phyloP scores from a whole-genome alignment of 179 eudicot species.

The Camellia oleifera region DNA sequence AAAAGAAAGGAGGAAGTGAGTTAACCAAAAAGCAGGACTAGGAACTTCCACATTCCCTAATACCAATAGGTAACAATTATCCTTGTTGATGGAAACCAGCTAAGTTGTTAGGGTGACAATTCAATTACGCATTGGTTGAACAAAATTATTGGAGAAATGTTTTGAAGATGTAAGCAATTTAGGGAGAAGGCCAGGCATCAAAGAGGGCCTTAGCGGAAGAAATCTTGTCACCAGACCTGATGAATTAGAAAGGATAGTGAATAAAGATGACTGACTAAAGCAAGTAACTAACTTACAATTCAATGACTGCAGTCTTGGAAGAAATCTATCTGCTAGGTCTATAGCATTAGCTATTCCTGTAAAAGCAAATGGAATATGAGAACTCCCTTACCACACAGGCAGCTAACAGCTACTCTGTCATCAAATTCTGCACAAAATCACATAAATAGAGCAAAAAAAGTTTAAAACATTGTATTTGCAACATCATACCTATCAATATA shows the following conservation, averaged over 20 bases:
- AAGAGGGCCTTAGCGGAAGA: constrained; percentile 5
- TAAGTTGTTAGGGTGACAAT: no score
- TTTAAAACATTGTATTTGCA: not conserved
- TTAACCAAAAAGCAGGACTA: not conserved
- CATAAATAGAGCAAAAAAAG: not conserved
- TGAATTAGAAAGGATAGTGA: not conserved
- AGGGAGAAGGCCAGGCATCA: not conserved
- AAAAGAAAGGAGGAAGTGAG: not conserved
- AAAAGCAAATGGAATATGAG: constrained; percentile 20
- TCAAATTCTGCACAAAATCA: not conserved
- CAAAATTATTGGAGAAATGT: not conserved
- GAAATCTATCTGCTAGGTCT: constrained; percentile 91
- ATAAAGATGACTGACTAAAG: not conserved
- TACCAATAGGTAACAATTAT: no score
- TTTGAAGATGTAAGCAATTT: not conserved
- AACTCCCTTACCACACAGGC: not conserved
- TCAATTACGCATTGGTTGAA: no score
- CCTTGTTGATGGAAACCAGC: no score
- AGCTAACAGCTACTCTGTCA: not conserved
- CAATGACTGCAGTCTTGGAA: constrained; percentile 78
- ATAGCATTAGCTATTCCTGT: constrained; percentile 97
- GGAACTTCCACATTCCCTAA: no score
- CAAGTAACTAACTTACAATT: constrained; percentile 58
- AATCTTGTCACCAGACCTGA: not conserved
- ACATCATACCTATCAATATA: constrained; percentile 69